Conservation (phyloP, 31 red algal species). For the Porphyra umbilicalis region DNA sequence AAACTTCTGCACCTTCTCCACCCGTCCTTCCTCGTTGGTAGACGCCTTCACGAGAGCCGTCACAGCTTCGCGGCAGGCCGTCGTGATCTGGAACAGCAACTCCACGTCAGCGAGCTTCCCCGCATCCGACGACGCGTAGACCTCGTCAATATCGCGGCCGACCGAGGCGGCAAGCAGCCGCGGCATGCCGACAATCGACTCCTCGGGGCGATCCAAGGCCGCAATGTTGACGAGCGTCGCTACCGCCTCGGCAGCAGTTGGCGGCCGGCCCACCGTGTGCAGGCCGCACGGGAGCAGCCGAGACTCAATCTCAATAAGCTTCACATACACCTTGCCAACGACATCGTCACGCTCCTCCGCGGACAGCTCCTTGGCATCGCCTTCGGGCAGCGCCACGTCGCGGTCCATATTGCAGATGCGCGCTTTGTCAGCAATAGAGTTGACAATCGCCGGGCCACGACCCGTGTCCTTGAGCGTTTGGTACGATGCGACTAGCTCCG, state of each 20-base stretch:
- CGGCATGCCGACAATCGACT: constrained; percentile 51
- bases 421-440: constrained; percentile 83
- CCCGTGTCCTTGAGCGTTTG: constrained; percentile 79
- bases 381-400: constrained; percentile 75
- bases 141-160: constrained; percentile 92
- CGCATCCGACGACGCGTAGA: constrained; percentile 75
- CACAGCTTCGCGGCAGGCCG: constrained; percentile 80
- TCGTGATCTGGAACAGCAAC: constrained; percentile 79
- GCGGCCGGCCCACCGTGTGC: constrained; percentile 97
- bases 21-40: constrained; percentile 85
- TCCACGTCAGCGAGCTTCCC: constrained; percentile 90
- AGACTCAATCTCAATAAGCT: constrained; percentile 97
- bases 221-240: constrained; percentile 98
- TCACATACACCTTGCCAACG: constrained; percentile 88
- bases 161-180: constrained; percentile 86
- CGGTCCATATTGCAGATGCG: constrained; percentile 92
- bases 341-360: constrained; percentile 63
- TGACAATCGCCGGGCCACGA: constrained; percentile 79
- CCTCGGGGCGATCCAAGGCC: constrained; percentile 78
- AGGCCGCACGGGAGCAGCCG: constrained; percentile 90
- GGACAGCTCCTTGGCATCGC: constrained; percentile 51
- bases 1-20: constrained; percentile 69
- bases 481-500: constrained; percentile 89
- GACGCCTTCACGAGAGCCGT: constrained; percentile 68
- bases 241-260: constrained; percentile 87